Percentiles rank a stretch among this genome's conserved stretches.
Evolutionary conservation across 148 eudicot species (phyloP).

Genomic region (Fallopia convolvulus): DNA sequence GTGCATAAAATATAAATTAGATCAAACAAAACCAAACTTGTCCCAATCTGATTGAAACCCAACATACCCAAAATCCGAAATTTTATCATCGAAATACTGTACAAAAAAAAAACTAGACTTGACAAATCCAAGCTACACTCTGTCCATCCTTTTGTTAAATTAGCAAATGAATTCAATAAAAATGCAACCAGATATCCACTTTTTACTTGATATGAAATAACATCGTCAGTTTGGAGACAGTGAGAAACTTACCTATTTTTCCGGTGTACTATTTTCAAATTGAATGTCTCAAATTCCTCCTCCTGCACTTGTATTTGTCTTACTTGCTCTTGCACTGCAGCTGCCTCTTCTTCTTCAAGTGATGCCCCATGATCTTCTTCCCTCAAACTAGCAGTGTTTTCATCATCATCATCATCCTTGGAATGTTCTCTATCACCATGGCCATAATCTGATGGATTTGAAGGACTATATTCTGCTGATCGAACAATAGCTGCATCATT

Average conservation of each 20-base stretch:
- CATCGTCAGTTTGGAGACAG: background rate
- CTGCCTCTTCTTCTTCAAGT: slow-evolving; percentile 92
- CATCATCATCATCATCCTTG: slow-evolving; percentile 45
- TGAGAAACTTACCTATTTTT: slow-evolving; percentile 67
- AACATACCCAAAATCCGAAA: background rate
- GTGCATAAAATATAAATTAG: background rate
- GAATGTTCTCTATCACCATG: slow-evolving; percentile 48
- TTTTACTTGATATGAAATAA: background rate
- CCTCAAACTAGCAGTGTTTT: slow-evolving; percentile 30
- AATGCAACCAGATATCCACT: background rate
- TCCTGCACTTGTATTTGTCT: slow-evolving; percentile 95
- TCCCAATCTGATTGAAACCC: background rate
- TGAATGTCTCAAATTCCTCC: slow-evolving; percentile 94
- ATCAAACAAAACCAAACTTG: background rate
- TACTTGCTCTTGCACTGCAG: slow-evolving; percentile 96
- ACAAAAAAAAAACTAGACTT: background rate
- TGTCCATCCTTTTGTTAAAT: background rate
- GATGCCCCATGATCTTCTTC: slow-evolving; percentile 65
- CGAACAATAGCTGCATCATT: slow-evolving; percentile 39
- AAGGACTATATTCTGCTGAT: slow-evolving; percentile 68
- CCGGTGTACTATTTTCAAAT: slow-evolving; percentile 89
- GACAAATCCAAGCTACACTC: background rate
- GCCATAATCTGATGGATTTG: slow-evolving; percentile 64
- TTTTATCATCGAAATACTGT: background rate
- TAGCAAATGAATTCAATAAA: background rate